Percentiles rank a stretch among this genome's conserved stretches.
Conservation (phyloP, 192 early-diverging fungal genomes). For the Pilobolus umbonatus region DNA sequence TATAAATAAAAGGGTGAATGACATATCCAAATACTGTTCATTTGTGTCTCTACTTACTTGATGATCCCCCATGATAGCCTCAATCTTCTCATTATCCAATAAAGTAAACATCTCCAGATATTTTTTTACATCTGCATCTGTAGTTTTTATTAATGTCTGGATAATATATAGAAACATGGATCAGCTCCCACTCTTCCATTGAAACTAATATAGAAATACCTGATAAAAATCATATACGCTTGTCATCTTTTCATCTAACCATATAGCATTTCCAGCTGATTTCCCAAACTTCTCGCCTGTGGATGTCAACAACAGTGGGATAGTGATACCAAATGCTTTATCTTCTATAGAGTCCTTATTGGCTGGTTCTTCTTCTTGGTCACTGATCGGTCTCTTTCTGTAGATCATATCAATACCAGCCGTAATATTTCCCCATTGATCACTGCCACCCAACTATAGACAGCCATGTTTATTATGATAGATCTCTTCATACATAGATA, state of each 20-base stretch:
- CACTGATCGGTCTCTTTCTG: neutral
- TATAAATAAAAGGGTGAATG: neutral
- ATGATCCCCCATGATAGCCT: conserved; percentile 58
- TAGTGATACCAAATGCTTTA: conserved; percentile 75
- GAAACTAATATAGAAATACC: conserved; percentile 34
- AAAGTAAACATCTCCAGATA: conserved; percentile 84
- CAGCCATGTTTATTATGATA: neutral
- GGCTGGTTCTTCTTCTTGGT: conserved; percentile 7
- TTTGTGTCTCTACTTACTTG: conserved; percentile 35
- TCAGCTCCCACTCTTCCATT: neutral
- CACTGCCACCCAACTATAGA: conserved; percentile 82
- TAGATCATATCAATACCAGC: conserved; percentile 87
- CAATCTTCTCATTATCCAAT: conserved; percentile 56
- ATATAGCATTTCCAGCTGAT: conserved; percentile 92
- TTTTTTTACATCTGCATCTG: conserved; percentile 73
- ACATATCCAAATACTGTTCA: neutral
- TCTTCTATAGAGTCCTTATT: conserved; percentile 23
- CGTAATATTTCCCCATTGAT: conserved; percentile 97
- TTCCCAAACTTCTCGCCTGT: conserved; percentile 98
- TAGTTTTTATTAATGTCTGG: conserved; percentile 81
- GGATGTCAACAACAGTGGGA: conserved; percentile 81
- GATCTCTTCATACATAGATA: neutral
- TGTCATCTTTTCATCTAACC: conserved; percentile 78
- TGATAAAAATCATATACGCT: conserved; percentile 92
- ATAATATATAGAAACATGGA: neutral